Base-by-base conservation (phyloP, 805 yeast genomes). In the Yarrowia sp. region DNA sequence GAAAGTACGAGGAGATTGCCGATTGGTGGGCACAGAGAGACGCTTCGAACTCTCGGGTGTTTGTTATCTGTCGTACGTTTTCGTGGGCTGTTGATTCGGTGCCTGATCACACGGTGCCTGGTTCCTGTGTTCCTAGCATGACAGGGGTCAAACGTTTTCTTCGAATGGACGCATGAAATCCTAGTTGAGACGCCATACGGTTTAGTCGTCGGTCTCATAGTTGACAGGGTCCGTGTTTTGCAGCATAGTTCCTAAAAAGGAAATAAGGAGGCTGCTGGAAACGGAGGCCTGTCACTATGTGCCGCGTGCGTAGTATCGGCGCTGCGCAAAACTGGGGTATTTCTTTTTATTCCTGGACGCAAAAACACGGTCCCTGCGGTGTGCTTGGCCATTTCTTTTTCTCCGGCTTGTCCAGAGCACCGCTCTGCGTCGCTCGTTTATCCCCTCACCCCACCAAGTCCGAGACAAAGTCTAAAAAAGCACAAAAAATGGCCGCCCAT, bases 221-320 rank as follows among this genome's bases (percentile, higher is more conserved):
- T 29, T 44, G 51, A 44, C 51, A 44, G 51, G 51, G 51, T 44
- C 51, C 12, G 46, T 42, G 51, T 29, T 44, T 44, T 25, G 44
- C 44, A 13, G 49, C 49, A 42, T 16, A 18, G 14, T 44, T 44
- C 51, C 51, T 35, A 18, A 29, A 5, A 2, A 9, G 51, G 51
- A 25, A 27, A 44, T 27, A 14, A 44, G 51, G 51, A 33, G 51
- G 18, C 25, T 19, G 24, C 14, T 13, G 21, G 22, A 35, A 44
- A 44, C 51, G 31, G 5, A 19, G 19, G 38, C 16, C 29, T 27
- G 29, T 27, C 29, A 9, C 29, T 27, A 27, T 12, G 9, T 27
- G n/a, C 29, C 29, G 8, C 10, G 10, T 12, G 29, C 29, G 29
- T n/a, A 12, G 29, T 27, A 9, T 27, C 10, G 29, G 29, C 29